Conservation (phyloP, 495 filamentous ascomycete species). For the Aspergillus indologenus region DNA sequence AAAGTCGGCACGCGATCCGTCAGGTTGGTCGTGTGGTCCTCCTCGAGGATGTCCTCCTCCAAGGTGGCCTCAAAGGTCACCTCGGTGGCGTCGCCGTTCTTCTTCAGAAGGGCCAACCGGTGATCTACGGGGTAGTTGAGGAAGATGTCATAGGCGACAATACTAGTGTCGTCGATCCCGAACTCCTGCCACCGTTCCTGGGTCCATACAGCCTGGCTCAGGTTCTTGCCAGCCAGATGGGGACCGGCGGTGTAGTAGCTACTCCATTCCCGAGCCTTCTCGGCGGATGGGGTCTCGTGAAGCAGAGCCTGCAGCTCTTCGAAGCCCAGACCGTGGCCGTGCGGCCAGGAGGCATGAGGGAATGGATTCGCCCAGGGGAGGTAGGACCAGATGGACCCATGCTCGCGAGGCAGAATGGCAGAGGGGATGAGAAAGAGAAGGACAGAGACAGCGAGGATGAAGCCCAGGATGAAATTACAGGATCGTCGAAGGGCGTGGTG, state of each 20-base stretch:
- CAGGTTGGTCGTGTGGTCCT: conserved; percentile 74
- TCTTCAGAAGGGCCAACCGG: conserved; percentile 71
- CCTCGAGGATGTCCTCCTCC: conserved; percentile 80
- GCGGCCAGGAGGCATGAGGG: conserved; percentile 40
- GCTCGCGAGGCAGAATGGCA: conserved; percentile 31
- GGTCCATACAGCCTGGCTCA: conserved; percentile 85
- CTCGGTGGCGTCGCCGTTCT: conserved; percentile 23
- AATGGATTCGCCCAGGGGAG: conserved; percentile 40
- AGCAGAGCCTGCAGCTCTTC: conserved; percentile 69
- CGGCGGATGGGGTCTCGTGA: conserved; percentile 63
- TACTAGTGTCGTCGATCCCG: conserved; percentile 66
- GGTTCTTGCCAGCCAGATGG: conserved; percentile 87
- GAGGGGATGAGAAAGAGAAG: conserved; percentile 59
- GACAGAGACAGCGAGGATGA: conserved; percentile 54
- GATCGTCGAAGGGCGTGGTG: conserved; percentile 67
- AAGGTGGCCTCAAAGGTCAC: conserved; percentile 78
- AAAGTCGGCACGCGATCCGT: conserved; percentile 83
- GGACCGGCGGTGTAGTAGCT: conserved; percentile 85
- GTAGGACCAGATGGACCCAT: conserved; percentile 42
- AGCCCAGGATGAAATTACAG: conserved; percentile 62
- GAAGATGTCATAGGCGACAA: conserved; percentile 85
- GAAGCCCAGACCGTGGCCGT: conserved; percentile 54
- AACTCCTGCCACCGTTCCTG: conserved; percentile 79
- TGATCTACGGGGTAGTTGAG: conserved; percentile 86
- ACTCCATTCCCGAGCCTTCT: conserved; percentile 76